Evolutionary conservation across 83 land plant species (phyloP).

Genomic region (Picea abies): DNA sequence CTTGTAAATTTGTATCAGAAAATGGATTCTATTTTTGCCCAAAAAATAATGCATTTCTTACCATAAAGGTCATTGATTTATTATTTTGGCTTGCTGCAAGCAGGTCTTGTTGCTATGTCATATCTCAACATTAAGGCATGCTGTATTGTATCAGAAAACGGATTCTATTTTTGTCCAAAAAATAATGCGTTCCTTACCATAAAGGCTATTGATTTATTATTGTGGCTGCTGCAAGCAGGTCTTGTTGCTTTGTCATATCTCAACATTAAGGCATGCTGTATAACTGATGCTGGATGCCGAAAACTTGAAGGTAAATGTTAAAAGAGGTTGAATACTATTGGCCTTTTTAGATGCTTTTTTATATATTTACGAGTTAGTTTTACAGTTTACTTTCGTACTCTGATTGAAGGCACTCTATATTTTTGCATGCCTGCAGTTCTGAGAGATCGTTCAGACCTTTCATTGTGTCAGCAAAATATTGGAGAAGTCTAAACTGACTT

Average conservation of each 20-base stretch:
- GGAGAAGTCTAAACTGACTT: not conserved
- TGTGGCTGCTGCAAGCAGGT: constrained; percentile 45
- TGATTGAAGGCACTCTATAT: too few species aligned
- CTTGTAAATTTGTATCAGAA: not conserved
- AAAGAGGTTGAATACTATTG: constrained; percentile 6
- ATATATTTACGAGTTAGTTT: not conserved
- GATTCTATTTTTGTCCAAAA: not conserved
- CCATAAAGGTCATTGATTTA: not conserved
- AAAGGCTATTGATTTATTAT: not conserved
- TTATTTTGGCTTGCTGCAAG: not conserved
- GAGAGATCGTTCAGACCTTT: too few species aligned
- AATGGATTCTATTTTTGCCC: not conserved
- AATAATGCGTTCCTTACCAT: not conserved
- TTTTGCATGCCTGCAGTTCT: too few species aligned
- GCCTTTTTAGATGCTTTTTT: not conserved
- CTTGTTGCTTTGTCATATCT: constrained; percentile 52
- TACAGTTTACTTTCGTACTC: not conserved
- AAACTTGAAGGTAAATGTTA: constrained; percentile 64
- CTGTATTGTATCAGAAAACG: constrained; percentile 15
- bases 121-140: constrained; percentile 79
- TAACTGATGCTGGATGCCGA: constrained; percentile 75
- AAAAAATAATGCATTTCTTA: not conserved
- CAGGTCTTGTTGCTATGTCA: constrained; percentile 65
- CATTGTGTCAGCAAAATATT: too few species aligned
- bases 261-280: constrained; percentile 71